Percentiles rank a stretch among this genome's conserved stretches.
Evolutionary conservation across 495 filamentous ascomycete species (phyloP).

Genomic region (Pseudomonodictys pantanalensis): DNA sequence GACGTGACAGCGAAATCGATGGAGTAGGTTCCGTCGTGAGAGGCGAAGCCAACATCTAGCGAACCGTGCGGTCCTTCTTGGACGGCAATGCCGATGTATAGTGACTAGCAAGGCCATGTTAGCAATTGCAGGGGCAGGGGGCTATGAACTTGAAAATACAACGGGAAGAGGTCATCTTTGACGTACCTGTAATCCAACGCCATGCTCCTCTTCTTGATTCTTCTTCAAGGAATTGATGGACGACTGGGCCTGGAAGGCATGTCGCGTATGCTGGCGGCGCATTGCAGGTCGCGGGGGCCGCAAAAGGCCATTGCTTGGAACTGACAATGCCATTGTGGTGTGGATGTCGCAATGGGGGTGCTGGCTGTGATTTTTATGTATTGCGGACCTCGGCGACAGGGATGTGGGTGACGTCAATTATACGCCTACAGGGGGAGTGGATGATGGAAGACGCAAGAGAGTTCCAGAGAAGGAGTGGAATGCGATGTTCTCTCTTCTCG

Average conservation of each 20-base stretch:
- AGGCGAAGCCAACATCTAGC: slow-evolving; percentile 51
- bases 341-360: background rate
- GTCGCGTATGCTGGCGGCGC: slow-evolving; percentile 13
- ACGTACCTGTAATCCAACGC: slow-evolving; percentile 10
- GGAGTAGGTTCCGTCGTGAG: slow-evolving; percentile 76
- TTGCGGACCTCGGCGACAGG: background rate
- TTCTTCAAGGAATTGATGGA: slow-evolving; percentile 19
- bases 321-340: background rate
- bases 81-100: slow-evolving; percentile 38
- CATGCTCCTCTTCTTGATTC: background rate
- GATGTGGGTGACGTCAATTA: background rate
- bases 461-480: too few relatives aligned
- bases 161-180: background rate
- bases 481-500: too few relatives aligned
- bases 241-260: slow-evolving; percentile 23
- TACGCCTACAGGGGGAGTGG: background rate
- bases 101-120: slow-evolving; percentile 15
- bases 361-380: background rate
- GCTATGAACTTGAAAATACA: background rate
- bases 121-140: background rate
- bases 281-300: background rate
- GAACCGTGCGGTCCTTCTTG: slow-evolving; percentile 5
- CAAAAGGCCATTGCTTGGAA: background rate
- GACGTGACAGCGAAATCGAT: slow-evolving; percentile 63
- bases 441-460: too few relatives aligned